Base-by-base conservation (phyloP, 352 stramenopile genomes). In the Aphanomyces astaci region DNA sequence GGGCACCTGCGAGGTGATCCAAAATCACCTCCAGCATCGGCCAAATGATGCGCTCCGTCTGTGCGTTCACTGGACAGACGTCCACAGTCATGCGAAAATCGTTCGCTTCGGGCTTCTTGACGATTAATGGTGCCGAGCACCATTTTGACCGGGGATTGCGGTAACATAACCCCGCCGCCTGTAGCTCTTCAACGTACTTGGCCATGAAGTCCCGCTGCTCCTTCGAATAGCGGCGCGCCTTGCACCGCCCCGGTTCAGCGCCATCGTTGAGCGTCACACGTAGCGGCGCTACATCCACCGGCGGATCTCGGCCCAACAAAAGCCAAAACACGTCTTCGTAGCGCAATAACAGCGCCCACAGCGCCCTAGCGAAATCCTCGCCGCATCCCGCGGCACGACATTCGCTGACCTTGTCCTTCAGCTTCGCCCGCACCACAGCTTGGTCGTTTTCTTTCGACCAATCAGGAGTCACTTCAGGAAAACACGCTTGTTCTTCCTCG, bases 71-170 rank as follows among this genome's bases (percentile, higher is more conserved):
- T n/a, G 19, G 56, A 17, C 72, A 54, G 22, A 28, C 40, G 49
- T 75, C 62, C 24, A 71, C 39, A 1, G 65, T 71, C 51, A 74
- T 71, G 2, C 63, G 30, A 28, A 43, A 66, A 22, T 36, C 66
- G 33, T 46, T 63, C 15, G 64, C 17, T 19, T 67, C 45, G 32
- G 71, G 71, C 25, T 75, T 75, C 3, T 46, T 33, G 7, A 75
- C 68, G 17, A 76, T 63, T n/a, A 53, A 40, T n/a, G 72, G 55
- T 24, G 67, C 45, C 3, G 51, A 75, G 24, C 48, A 62, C 69
- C 69, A 75, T 9, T 30, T 22, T 45, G 40, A 71, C 9, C 55
- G 43, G 19, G 32, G 31, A 55, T 73, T 75, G 32, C 49, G 43
- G n/a, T 57, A 63, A 3, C 72, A 30, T 2, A 75, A 55, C 5